phyloP scores from a whole-genome alignment of 768 basidiomycete species.

The Collybia sordida region DNA sequence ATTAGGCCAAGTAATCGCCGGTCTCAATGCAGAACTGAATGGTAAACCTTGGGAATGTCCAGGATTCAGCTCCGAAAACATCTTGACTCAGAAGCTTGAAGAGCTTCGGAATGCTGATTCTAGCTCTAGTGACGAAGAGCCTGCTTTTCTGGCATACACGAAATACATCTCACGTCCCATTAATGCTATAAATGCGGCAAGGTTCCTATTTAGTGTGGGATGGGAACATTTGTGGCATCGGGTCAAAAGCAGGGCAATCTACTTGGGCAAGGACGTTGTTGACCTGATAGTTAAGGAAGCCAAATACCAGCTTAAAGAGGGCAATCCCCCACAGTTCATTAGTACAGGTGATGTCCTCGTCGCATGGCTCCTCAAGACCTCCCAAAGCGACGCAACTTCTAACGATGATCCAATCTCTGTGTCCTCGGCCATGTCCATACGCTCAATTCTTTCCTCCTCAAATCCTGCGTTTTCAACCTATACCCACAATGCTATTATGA shows the following conservation, averaged over 20 bases:
- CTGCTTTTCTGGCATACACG: background rate
- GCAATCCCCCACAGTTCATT: background rate
- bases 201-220: background rate
- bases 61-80: background rate
- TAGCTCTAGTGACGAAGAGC: background rate
- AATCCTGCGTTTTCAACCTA: background rate
- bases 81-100: constrained; percentile 1
- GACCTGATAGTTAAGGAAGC: background rate
- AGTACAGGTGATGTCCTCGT: constrained; percentile 5
- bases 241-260: background rate
- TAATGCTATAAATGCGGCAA: background rate
- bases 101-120: background rate
- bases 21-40: constrained; percentile 2
- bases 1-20: background rate
- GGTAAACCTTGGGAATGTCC: background rate
- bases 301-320: background rate
- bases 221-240: constrained; percentile 1
- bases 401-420: background rate
- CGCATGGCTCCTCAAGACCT: constrained; percentile 7
- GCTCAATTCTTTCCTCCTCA: background rate
- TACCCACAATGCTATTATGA: constrained; percentile 7
- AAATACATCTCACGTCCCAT: background rate
- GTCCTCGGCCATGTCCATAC: too few relatives aligned
- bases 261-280: background rate
- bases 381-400: background rate